Evolutionary conservation across 2,329 filamentous ascomycete species (phyloP).

Genomic region (Ceratocystis cubensis): DNA sequence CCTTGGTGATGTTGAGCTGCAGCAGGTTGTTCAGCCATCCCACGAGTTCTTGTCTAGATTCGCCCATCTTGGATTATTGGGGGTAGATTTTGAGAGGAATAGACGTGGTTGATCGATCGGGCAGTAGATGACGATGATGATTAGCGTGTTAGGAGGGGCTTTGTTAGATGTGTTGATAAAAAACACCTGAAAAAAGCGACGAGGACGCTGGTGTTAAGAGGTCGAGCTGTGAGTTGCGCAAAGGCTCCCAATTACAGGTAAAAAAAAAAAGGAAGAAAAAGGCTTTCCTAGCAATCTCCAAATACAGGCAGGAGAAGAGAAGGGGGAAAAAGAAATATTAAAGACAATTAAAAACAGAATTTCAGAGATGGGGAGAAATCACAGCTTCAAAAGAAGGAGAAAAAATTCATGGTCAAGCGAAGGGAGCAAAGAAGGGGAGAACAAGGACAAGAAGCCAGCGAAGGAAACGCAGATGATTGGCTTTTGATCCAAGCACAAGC

Average conservation of each 20-base stretch:
- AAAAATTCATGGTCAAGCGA: constrained; percentile 11
- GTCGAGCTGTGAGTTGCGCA: constrained; percentile 15
- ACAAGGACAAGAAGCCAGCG: background rate
- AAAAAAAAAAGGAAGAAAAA: background rate
- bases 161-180: constrained; percentile 8
- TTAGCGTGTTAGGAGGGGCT: constrained; percentile 18
- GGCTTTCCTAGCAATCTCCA: background rate
- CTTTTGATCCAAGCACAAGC: constrained; percentile 17
- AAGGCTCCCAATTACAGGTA: background rate
- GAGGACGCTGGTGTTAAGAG: constrained; percentile 5
- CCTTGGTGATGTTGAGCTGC: constrained; percentile 94
- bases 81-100: constrained; percentile 16
- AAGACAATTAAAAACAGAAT: constrained; percentile 16
- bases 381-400: background rate
- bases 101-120: background rate
- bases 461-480: constrained; percentile 10
- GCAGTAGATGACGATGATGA: constrained; percentile 2
- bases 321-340: constrained; percentile 19
- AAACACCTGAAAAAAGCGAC: constrained; percentile 12
- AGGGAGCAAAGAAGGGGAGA: constrained; percentile 3
- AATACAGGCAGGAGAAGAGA: background rate
- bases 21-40: constrained; percentile 96
- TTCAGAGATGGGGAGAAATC: constrained; percentile 2
- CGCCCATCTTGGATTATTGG: constrained; percentile 40
- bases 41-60: constrained; percentile 82